Evolutionary conservation across 2,329 filamentous ascomycete genomes (phyloP), one percentile per base, ranked within the genome.

Genomic region (Rutstroemia sp.): DNA sequence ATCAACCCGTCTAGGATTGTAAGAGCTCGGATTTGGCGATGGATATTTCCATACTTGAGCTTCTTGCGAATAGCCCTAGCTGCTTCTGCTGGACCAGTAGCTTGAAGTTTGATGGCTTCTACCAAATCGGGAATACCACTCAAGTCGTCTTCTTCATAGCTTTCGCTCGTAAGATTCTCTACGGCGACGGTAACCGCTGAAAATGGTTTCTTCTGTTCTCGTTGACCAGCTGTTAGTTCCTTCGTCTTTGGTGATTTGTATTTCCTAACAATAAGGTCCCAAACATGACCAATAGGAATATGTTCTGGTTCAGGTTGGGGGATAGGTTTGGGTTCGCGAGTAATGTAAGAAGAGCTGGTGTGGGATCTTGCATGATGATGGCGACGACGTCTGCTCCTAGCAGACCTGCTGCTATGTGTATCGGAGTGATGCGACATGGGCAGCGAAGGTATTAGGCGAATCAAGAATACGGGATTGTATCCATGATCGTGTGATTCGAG

Each of bases 21-120:
- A 21, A 99, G 80, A 38, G 94, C 88, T 58, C 94, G 84, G 36
- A 97, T 79, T 72, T 99, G 94, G 50, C 91, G 87, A 72, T 97
- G 92, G n/a, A 89, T 79, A 67, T 84, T 95, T 65, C 94, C 94
- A 73, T 99, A 97, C 76, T 99, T 99, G 79, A 99, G 82, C 77
- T 97, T 97, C 81, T 99, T 99, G 59, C 94, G 84, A 65, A 99
- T 82, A 48, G 94, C 92, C 68, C 94, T 84, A 54, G 92, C 90
- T 58, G 92, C 92, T 76, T 99, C 94, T 12, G 83, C 81, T 1
- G 94, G 90, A 0, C 94, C 94, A 6, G 88, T 88, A 25, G 81
- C 79, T 73, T 99, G 94, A 58, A 99, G 83, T 63, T 88, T 87
- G 69, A 99, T 89, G 56, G 94, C 90, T 72, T 99, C 94, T 61